phyloP scores from a whole-genome alignment of 768 basidiomycete genomes.

The Suillus brevipes region DNA sequence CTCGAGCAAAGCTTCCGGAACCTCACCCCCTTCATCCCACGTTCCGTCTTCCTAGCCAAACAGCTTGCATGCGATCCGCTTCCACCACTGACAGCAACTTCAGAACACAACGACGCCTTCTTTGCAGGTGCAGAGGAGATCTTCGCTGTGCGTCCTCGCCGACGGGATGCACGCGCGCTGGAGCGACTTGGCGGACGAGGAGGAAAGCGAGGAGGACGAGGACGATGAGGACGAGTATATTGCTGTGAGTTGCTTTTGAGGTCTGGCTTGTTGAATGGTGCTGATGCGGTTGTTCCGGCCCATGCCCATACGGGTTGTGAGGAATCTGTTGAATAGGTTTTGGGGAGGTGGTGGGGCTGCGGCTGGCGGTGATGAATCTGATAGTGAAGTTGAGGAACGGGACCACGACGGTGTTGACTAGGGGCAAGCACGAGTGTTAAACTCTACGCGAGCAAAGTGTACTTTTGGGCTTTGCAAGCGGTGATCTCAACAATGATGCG shows the following conservation, averaged over 20 bases:
- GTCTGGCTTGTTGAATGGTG: neutral
- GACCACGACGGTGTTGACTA: slow-evolving; percentile 8
- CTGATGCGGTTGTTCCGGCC: slow-evolving; percentile 39
- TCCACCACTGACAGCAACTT: slow-evolving; percentile 64
- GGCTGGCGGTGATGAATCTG: slow-evolving; percentile 17
- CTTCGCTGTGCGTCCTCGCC: slow-evolving; percentile 36
- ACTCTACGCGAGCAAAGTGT: neutral
- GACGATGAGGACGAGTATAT: slow-evolving; percentile 43
- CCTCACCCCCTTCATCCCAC: slow-evolving; percentile 73
- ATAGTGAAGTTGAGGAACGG: slow-evolving; percentile 5
- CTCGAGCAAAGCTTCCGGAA: slow-evolving; percentile 59
- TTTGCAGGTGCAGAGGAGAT: slow-evolving; percentile 65
- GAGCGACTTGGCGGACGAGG: slow-evolving; percentile 44
- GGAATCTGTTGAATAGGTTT: slow-evolving; percentile 59
- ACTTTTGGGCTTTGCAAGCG: slow-evolving; percentile 82
- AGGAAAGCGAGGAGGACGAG: slow-evolving; percentile 33
- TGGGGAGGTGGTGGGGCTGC: slow-evolving; percentile 46
- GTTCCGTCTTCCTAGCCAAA: slow-evolving; percentile 48
- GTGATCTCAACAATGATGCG: slow-evolving; percentile 88
- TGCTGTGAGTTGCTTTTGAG: slow-evolving; percentile 41
- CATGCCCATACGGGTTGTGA: slow-evolving; percentile 56
- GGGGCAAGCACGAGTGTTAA: too few relatives aligned
- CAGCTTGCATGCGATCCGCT: slow-evolving; percentile 84
- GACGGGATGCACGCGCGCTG: slow-evolving; percentile 52
- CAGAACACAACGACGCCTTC: slow-evolving; percentile 70